Evolutionary conservation across 2,329 filamentous ascomycete species (phyloP).

Genomic region (Dothideomycetidae sp.): DNA sequence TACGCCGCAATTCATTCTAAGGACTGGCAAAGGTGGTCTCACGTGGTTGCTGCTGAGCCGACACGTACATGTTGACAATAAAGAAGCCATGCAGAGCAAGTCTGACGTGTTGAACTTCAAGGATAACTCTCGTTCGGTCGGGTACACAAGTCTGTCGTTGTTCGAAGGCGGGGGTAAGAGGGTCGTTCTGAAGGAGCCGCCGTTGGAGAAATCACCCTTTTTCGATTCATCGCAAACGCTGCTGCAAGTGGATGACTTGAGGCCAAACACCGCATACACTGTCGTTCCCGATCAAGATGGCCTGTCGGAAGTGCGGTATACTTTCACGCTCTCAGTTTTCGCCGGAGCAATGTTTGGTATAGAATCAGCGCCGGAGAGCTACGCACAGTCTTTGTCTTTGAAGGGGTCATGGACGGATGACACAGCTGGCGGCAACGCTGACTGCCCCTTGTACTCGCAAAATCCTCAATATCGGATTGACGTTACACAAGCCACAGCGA

Average conservation of each 20-base stretch:
- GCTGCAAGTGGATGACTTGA: conserved; percentile 54
- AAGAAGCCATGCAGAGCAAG: conserved; percentile 17
- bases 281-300: conserved; percentile 67
- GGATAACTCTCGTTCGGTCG: conserved; percentile 31
- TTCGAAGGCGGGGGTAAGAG: conserved; percentile 58
- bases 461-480: conserved; percentile 76
- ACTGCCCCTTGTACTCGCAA: conserved; percentile 58
- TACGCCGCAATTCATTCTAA: conserved; percentile 47
- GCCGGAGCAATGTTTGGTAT: conserved; percentile 51
- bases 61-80: conserved; percentile 66
- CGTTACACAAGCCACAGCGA: conserved; percentile 41
- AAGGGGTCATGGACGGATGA: conserved; percentile 59
- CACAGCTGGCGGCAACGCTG: conserved; percentile 73
- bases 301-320: conserved; percentile 56
- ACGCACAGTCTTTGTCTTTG: conserved; percentile 44
- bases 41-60: conserved; percentile 78
- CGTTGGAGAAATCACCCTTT: conserved; percentile 63
- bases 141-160: conserved; percentile 78
- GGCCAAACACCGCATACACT: conserved; percentile 39
- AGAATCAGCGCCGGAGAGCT: conserved; percentile 45
- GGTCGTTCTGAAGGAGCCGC: conserved; percentile 59
- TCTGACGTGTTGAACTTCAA: conserved; percentile 29
- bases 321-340: conserved; percentile 79
- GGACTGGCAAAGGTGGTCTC: conserved; percentile 39
- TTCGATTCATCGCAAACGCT: conserved; percentile 90